Evolutionary conservation across 176 grass and related monocot species (phyloP).

Genomic region (Alopecurus myosuroides): DNA sequence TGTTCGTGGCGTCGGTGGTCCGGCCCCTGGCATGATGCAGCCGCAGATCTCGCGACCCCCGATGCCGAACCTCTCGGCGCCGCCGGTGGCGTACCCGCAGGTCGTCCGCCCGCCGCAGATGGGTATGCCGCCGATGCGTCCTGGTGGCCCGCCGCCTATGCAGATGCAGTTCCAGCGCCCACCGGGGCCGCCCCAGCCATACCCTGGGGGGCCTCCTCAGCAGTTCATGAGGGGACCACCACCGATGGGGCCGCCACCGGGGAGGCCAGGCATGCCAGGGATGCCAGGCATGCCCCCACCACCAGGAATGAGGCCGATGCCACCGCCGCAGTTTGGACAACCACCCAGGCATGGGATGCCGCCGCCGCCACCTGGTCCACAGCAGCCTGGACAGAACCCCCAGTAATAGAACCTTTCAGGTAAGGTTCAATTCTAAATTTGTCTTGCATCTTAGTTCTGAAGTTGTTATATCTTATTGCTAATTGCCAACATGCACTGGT

Average conservation of each 20-base stretch:
- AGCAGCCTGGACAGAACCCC: constrained; percentile 83
- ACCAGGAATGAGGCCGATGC: constrained; percentile 93
- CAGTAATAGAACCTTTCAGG: constrained; percentile 48
- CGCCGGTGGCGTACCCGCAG: constrained; percentile 79
- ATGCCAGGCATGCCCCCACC: constrained; percentile 50
- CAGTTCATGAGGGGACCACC: constrained; percentile 73
- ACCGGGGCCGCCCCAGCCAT: constrained; percentile 57
- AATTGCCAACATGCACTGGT: background rate
- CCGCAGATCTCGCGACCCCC: constrained; percentile 88
- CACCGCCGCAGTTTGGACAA: constrained; percentile 54
- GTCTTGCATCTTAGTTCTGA: background rate
- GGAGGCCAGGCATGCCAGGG: constrained; percentile 59
- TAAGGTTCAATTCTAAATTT: constrained; percentile 16
- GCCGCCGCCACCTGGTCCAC: constrained; percentile 61
- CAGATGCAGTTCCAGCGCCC: constrained; percentile 60
- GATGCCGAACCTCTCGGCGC: constrained; percentile 68
- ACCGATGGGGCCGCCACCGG: constrained; percentile 52
- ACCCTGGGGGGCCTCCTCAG: constrained; percentile 47
- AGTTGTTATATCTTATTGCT: background rate
- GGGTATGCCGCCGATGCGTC: constrained; percentile 23
- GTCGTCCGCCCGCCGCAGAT: constrained; percentile 67
- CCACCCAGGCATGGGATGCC: constrained; percentile 78
- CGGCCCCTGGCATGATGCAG: constrained; percentile 93
- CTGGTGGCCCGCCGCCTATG: constrained; percentile 41
- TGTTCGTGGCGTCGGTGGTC: constrained; percentile 71